Percentiles rank a stretch among this genome's conserved stretches.
These are phyloP conservation scores for Starmerella tilneyi DNA, from an alignment of 805 yeast genomes.

Conservation along the genomic window DNA sequence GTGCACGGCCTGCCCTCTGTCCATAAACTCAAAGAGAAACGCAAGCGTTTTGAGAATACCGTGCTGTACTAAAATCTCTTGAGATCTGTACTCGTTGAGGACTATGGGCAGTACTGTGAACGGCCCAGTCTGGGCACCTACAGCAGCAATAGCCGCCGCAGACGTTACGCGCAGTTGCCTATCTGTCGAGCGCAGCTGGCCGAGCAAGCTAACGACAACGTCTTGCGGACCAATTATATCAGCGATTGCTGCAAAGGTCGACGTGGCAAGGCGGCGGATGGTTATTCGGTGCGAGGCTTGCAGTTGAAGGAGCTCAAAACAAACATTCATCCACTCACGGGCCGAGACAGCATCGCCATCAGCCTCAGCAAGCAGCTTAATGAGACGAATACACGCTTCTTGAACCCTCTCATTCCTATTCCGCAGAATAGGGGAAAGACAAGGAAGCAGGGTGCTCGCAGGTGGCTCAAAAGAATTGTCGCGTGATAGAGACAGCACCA, in stretches of 20 bases:
- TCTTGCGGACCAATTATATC: constrained; percentile 94
- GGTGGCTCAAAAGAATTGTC: constrained; percentile 45
- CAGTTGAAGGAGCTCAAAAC: constrained; percentile 83
- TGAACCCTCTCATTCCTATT: constrained; percentile 88
- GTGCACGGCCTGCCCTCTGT: constrained; percentile 48
- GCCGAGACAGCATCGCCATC: constrained; percentile 79
- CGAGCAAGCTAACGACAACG: constrained; percentile 70
- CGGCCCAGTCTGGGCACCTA: constrained; percentile 86
- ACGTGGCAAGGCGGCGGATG: constrained; percentile 75
- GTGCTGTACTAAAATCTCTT: constrained; percentile 87
- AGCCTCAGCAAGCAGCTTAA: constrained; percentile 57
- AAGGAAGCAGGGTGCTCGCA: constrained; percentile 67
- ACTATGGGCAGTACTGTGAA: constrained; percentile 88
- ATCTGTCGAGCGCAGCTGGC: constrained; percentile 82
- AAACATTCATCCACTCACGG: constrained; percentile 94
- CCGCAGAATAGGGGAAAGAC: constrained; percentile 80
- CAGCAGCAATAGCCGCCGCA: constrained; percentile 95
- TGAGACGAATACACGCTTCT: constrained; percentile 63
- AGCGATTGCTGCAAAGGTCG: constrained; percentile 84
- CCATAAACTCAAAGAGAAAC: constrained; percentile 87
- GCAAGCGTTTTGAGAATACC: constrained; percentile 87
- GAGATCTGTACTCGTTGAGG: constrained; percentile 89
- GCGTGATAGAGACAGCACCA: constrained; percentile 41
- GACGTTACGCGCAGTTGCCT: constrained; percentile 94
- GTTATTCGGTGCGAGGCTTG: constrained; percentile 67